Percentiles rank a stretch among this genome's conserved stretches.
Evolutionary conservation across 2,329 filamentous ascomycete genomes (phyloP).

Genomic region (Exophiala spinifera): DNA sequence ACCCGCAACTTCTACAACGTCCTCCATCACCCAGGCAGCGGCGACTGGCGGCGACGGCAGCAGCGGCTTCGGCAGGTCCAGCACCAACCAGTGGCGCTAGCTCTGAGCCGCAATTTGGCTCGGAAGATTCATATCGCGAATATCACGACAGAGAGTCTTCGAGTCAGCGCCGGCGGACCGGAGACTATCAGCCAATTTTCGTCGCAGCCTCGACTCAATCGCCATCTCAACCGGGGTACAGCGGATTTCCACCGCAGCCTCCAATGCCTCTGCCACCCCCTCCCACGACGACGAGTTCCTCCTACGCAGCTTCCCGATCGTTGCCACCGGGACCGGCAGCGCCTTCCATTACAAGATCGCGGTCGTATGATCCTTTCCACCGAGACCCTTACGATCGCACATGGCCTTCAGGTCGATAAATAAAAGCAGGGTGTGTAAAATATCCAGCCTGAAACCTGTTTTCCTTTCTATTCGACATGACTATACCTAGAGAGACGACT

Average conservation of each 20-base stretch:
- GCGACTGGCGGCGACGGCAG: not conserved
- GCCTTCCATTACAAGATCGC: conserved; percentile 17
- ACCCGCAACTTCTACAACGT: conserved; percentile 27
- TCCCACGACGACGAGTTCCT: conserved; percentile 11
- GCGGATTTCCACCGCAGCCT: conserved; percentile 12
- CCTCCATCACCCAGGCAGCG: conserved; percentile 27
- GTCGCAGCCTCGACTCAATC: conserved; percentile 10
- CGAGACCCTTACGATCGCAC: conserved; percentile 22
- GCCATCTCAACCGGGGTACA: conserved; percentile 14
- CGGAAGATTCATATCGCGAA: conserved; percentile 24
- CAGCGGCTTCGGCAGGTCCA: not conserved
- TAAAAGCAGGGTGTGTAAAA: not conserved
- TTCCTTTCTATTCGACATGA: conserved; percentile 18
- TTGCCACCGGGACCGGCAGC: conserved; percentile 18
- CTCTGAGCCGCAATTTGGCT: conserved; percentile 8
- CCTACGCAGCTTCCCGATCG: conserved; percentile 14
- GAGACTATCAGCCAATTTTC: conserved; percentile 27
- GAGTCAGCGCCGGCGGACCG: conserved; percentile 25
- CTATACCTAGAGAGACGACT: conserved; percentile 25
- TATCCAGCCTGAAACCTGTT: not conserved
- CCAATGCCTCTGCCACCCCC: conserved; percentile 19
- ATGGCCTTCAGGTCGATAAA: conserved; percentile 14
- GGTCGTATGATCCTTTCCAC: conserved; percentile 26
- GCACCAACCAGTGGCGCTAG: conserved; percentile 5
- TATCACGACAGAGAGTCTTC: conserved; percentile 18